phyloP scores from a whole-genome alignment of 164 flowering plant genomes.

The Houttuynia cordata region DNA sequence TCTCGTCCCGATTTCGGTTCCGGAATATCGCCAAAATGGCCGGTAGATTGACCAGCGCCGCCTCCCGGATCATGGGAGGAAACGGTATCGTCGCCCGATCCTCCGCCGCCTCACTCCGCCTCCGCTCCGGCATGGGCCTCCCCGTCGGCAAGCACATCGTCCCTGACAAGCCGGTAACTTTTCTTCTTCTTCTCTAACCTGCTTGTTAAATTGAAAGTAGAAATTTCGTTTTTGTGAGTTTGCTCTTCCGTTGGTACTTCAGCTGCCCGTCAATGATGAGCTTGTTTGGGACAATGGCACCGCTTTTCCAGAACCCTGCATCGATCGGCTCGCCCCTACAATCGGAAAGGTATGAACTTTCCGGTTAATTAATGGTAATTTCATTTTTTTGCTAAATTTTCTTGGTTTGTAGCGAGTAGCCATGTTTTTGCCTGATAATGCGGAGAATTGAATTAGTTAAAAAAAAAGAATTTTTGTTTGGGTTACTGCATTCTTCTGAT shows the following conservation, averaged over 20 bases:
- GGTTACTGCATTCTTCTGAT: background rate
- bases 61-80: conserved; percentile 73
- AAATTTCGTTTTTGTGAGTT: background rate
- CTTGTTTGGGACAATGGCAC: conserved; percentile 94
- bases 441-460: no score
- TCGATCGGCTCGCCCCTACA: conserved; percentile 84
- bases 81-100: conserved; percentile 69
- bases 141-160: conserved; percentile 94
- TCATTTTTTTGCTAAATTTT: no score
- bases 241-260: conserved; percentile 6
- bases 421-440: no score
- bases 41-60: conserved; percentile 63
- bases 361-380: background rate
- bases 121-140: conserved; percentile 96
- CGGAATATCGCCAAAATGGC: conserved; percentile 37
- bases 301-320: conserved; percentile 79
- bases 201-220: background rate
- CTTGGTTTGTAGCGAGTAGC: no score
- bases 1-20: no score
- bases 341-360: conserved; percentile 61
- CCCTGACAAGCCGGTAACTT: conserved; percentile 74
- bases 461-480: no score
- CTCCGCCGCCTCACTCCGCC: conserved; percentile 63
- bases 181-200: background rate
- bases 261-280: conserved; percentile 87